Evolutionary conservation across 106 monocot species (phyloP).

Genomic region (Dendrobium nobile): DNA sequence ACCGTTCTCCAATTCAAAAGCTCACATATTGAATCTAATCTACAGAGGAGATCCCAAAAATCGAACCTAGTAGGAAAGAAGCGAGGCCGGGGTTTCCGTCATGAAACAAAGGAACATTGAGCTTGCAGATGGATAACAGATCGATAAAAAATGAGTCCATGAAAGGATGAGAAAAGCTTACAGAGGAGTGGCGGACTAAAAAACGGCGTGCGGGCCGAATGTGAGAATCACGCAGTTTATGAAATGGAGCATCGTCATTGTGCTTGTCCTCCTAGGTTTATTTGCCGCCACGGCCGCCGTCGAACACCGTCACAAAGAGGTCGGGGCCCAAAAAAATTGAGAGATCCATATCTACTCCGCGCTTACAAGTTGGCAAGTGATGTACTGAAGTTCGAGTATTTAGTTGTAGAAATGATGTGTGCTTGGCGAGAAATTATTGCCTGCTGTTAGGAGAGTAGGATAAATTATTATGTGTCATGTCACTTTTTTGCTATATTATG

Average conservation of each 20-base stretch:
- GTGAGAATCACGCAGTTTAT: conserved; percentile 89
- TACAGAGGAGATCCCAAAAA: neutral
- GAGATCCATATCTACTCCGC: no score
- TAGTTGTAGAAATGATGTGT: no score
- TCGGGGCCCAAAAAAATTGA: no score
- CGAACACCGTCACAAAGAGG: neutral
- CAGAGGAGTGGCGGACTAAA: conserved; percentile 89
- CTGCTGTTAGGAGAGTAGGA: no score
- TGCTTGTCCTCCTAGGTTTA: neutral
- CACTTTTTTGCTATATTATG: no score
- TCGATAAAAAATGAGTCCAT: neutral
- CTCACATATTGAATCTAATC: neutral
- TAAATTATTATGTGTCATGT: no score
- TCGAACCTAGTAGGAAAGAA: no score
- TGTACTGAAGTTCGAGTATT: no score
- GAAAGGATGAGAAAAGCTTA: conserved; percentile 17
- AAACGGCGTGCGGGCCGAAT: conserved; percentile 95
- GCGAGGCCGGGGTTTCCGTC: neutral
- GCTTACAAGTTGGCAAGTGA: no score
- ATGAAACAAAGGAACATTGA: neutral
- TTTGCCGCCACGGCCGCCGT: neutral
- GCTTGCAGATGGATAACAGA: neutral
- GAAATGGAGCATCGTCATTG: conserved; percentile 93
- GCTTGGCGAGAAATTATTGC: no score
- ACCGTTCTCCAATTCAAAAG: neutral